phyloP scores from a whole-genome alignment of 2,329 filamentous ascomycete species.

The Arthrobotrys sphaeroides region DNA sequence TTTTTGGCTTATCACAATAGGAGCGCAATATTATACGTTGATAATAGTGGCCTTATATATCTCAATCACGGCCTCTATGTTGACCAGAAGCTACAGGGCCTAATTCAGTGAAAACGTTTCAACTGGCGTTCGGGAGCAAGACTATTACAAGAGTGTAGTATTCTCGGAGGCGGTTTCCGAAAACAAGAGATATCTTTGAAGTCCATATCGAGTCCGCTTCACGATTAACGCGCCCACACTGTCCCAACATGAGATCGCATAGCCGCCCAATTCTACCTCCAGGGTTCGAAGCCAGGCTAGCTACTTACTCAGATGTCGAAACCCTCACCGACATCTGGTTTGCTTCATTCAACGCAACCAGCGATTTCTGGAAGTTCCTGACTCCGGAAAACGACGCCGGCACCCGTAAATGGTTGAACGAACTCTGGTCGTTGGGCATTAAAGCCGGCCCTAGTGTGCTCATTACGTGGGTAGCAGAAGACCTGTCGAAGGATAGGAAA shows the following conservation, averaged over 20 bases:
- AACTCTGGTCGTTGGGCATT: conserved; percentile 17
- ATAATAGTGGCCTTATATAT: no score
- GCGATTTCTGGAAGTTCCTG: conserved; percentile 18
- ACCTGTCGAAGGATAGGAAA: conserved; percentile 9
- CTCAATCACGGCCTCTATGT: no score
- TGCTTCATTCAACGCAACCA: conserved; percentile 13
- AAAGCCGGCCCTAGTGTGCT: background rate
- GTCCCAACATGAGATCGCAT: background rate
- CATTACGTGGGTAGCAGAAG: conserved; percentile 18
- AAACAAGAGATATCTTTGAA: no score
- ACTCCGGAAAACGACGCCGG: conserved; percentile 19
- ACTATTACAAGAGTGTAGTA: no score
- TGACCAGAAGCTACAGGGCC: no score
- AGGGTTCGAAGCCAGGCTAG: conserved; percentile 6
- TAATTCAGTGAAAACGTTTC: no score
- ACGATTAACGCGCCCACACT: background rate
- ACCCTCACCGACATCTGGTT: conserved; percentile 10
- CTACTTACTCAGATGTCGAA: conserved; percentile 19
- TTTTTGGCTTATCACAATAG: no score
- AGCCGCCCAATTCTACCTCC: background rate
- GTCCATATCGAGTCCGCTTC: no score
- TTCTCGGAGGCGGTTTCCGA: no score
- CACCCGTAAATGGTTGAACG: conserved; percentile 13
- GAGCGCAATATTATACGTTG: no score
- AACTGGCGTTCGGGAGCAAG: no score